Percentiles rank a stretch among this genome's conserved stretches.
phyloP scores from a whole-genome alignment of 306 rosid species.

The Ochetophila trinervis region DNA sequence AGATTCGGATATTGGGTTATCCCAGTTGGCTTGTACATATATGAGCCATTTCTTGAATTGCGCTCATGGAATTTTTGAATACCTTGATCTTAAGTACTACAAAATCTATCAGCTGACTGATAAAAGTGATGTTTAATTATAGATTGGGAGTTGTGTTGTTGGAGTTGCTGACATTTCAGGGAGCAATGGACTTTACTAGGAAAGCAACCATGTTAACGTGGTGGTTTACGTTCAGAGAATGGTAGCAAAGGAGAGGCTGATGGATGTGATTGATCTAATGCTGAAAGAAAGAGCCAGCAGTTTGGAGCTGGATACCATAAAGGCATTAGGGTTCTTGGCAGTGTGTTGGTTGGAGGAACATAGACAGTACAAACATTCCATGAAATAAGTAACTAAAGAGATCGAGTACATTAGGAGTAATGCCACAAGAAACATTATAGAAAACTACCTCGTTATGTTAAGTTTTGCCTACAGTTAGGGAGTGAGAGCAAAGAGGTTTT shows the following conservation, averaged over 20 bases:
- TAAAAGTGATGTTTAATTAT: conserved; percentile 74
- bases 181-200: conserved; percentile 66
- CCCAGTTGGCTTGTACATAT: conserved; percentile 64
- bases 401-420: conserved; percentile 64
- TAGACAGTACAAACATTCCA: conserved; percentile 79
- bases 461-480: too few species aligned
- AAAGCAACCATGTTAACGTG: conserved; percentile 64
- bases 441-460: conserved; percentile 4
- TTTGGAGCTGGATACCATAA: conserved; percentile 65
- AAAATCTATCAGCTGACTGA: conserved; percentile 65
- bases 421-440: conserved; percentile 37
- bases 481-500: too few species aligned
- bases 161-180: conserved; percentile 65
- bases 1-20: conserved; percentile 70
- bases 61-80: conserved; percentile 80
- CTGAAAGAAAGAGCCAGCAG: conserved; percentile 47
- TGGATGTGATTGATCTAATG: conserved; percentile 56
- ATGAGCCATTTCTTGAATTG: conserved; percentile 75
- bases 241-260: conserved; percentile 50
- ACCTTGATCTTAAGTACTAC: conserved; percentile 69
- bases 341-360: conserved; percentile 75
- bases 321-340: conserved; percentile 70
- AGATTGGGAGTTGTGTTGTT: conserved; percentile 68
- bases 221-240: conserved; percentile 61
- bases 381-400: conserved; percentile 73